Evolutionary conservation across 2,329 filamentous ascomycete genomes (phyloP), one percentile per base, ranked within the genome.

Genomic region (Acarospora socialis): DNA sequence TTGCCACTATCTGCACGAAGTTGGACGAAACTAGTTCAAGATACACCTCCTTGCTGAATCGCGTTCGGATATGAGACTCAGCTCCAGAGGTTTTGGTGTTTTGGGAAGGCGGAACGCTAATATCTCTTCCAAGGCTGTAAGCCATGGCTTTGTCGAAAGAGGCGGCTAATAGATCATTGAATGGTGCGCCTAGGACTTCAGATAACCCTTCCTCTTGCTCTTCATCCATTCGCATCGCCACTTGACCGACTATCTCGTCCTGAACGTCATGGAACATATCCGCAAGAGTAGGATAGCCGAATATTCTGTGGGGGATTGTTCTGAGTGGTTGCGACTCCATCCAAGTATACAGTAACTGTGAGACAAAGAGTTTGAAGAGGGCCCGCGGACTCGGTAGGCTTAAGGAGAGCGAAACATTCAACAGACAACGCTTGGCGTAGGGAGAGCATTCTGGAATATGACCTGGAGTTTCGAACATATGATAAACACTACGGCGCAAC

Each of bases 331-430:
- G 69, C 1, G 59, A 58, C 39, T 82, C 73, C 3, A 92, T 69
- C 87, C 86, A 98, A 0, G 84, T 93, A 49, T 82, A 93, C 3
- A 95, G 61, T 5, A 98, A 65, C 47, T 98, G 90, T 2, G 86
- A 75, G 5, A 82, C 76, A 49, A 95, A 98, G 1, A 95, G 61
- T 4, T 63, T 62, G 48, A 98, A 94, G 1, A 99, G 59, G 20
- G 77, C 68, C 43, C 66, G 71, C 0, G 83, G 65, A 26, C 73
- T 71, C 15, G 65, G 54, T 14, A 95, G 65, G 0, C 65, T 57
- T 20, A 94, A 66, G 1, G 67, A 64, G 8, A 52, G 56, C 3
- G 86, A 73, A 19, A 94, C 73, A 8, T 68, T 62, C 4, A 54
- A 51, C 25, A 94, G 63, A 44, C 82, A 92, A 31, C 68, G 68